These are phyloP conservation scores for Beauveria sp. DNA, from an alignment of 2,329 filamentous ascomycete species.

Conservation along the genomic window DNA sequence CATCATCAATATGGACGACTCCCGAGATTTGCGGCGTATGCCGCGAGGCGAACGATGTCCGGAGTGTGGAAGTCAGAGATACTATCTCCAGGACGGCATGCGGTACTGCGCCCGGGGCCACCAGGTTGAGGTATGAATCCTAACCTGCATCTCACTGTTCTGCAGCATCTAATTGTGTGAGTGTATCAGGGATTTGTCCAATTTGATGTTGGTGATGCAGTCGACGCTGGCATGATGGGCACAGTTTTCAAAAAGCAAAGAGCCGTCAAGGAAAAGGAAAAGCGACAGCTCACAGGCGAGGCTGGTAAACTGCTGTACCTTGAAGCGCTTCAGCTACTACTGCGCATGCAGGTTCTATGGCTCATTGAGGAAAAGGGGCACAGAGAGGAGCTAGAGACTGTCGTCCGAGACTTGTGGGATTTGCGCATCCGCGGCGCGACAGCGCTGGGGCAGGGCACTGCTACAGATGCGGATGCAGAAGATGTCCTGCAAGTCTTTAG, in stretches of 20 bases:
- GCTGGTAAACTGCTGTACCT: conserved; percentile 72
- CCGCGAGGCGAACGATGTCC: conserved; percentile 47
- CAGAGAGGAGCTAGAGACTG: conserved; percentile 64
- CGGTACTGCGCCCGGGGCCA: conserved; percentile 77
- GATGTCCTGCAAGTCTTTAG: conserved; percentile 30
- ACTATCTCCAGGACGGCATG: conserved; percentile 67
- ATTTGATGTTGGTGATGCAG: conserved; percentile 57
- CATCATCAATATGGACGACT: conserved; percentile 28
- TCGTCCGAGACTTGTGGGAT: conserved; percentile 81
- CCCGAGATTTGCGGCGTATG: conserved; percentile 41
- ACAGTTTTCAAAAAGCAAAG: conserved; percentile 48
- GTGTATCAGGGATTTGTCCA: conserved; percentile 42
- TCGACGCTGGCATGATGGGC: conserved; percentile 58
- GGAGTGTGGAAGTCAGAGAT: conserved; percentile 63
- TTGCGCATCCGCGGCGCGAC: conserved; percentile 49
- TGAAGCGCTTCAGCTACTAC: conserved; percentile 73
- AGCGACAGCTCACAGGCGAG: conserved; percentile 53
- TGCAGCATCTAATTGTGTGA: conserved; percentile 5
- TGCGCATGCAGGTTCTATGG: conserved; percentile 74
- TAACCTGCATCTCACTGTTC: background rate
- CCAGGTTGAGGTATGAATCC: conserved; percentile 56
- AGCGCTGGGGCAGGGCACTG: conserved; percentile 20
- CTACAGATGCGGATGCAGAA: conserved; percentile 11
- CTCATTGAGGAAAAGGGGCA: conserved; percentile 60
- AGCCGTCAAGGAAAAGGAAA: conserved; percentile 45